Evolutionary conservation across 1,284 basidiomycete species (phyloP).

Genomic region (Fomitopsis betulina): DNA sequence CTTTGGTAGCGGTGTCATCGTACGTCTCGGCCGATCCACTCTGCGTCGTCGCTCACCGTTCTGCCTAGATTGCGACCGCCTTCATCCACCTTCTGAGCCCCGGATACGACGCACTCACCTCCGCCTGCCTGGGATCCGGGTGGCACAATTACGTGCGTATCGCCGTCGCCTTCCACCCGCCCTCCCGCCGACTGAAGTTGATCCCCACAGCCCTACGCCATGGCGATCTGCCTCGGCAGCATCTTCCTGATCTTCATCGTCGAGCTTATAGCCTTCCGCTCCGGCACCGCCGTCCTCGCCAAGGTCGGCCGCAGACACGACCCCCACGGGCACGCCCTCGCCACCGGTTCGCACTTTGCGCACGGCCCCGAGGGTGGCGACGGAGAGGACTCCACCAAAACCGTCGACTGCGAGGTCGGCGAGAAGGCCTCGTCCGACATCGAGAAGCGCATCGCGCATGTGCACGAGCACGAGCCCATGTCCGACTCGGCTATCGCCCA

Average conservation of each 20-base stretch:
- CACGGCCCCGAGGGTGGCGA: constrained; percentile 55
- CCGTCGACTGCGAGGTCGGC: constrained; percentile 8
- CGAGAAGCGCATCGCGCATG: constrained; percentile 7
- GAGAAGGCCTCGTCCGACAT: not conserved
- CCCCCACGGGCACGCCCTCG: constrained; percentile 57
- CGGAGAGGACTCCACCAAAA: not conserved
- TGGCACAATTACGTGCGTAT: constrained; percentile 74
- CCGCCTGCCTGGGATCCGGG: constrained; percentile 63
- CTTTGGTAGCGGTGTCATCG: constrained; percentile 93
- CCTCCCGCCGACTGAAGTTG: constrained; percentile 2
- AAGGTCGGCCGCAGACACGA: constrained; percentile 53
- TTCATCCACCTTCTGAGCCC: constrained; percentile 86
- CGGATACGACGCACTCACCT: constrained; percentile 67
- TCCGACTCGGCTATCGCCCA: constrained; percentile 58
- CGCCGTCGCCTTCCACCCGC: not conserved
- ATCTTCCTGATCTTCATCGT: constrained; percentile 83
- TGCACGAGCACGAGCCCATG: constrained; percentile 10
- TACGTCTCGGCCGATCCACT: constrained; percentile 31
- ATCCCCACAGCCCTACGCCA: constrained; percentile 62
- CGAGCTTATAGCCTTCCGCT: constrained; percentile 82
- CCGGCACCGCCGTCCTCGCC: constrained; percentile 63
- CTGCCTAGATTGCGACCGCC: constrained; percentile 77
- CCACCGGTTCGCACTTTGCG: constrained; percentile 53
- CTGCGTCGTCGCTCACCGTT: constrained; percentile 7
- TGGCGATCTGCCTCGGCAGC: constrained; percentile 76